phyloP scores from a whole-genome alignment of 1,139 yeast species.

The Yamadazyma atlantica region DNA sequence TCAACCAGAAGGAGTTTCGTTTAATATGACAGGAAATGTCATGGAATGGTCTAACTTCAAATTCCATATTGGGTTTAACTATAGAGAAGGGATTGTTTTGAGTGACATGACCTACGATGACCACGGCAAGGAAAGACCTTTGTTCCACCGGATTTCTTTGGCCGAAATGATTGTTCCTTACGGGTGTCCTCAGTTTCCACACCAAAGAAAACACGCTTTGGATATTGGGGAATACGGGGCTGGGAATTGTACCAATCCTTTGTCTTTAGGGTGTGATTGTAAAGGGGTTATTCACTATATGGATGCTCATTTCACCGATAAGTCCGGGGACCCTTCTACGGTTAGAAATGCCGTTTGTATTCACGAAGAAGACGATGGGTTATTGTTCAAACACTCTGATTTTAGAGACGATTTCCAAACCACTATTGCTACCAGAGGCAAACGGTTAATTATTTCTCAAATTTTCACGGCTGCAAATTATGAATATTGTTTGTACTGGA shows the following conservation, averaged over 20 bases:
- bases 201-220: constrained; percentile 81
- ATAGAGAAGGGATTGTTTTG: constrained; percentile 81
- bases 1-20: constrained; percentile 83
- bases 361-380: constrained; percentile 83
- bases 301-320: constrained; percentile 71
- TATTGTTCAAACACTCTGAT: constrained; percentile 78
- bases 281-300: constrained; percentile 80
- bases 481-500: constrained; percentile 83
- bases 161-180: constrained; percentile 86
- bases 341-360: constrained; percentile 78
- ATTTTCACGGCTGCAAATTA: constrained; percentile 85
- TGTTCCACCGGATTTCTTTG: constrained; percentile 76
- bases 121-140: constrained; percentile 67
- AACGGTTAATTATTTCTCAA: constrained; percentile 71
- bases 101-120: constrained; percentile 73
- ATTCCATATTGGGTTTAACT: constrained; percentile 79
- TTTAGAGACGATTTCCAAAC: constrained; percentile 80
- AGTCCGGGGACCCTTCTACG: constrained; percentile 66
- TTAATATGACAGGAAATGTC: constrained; percentile 64
- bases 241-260: constrained; percentile 79
- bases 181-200: constrained; percentile 77
- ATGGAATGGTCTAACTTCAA: constrained; percentile 77
- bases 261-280: constrained; percentile 79
- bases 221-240: constrained; percentile 89
- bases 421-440: constrained; percentile 72